Conservation (phyloP, 2,329 filamentous ascomycete genomes). For the Cercospora sesami region DNA sequence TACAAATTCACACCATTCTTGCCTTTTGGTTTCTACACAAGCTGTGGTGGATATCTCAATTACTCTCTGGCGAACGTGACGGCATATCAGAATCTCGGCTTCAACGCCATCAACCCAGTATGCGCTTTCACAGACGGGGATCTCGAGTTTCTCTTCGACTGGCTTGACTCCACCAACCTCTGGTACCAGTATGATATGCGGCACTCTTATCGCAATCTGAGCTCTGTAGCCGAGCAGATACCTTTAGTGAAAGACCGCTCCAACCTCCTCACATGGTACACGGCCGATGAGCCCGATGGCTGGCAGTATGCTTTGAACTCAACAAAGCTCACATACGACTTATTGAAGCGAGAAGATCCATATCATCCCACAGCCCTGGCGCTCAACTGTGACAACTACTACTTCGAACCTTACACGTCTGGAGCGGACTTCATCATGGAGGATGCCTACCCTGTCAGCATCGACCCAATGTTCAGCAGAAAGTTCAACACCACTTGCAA, state of each 20-base stretch:
- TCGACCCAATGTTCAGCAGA: slow-evolving; percentile 56
- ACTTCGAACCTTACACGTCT: slow-evolving; percentile 56
- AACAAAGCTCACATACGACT: slow-evolving; percentile 45
- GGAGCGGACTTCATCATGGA: slow-evolving; percentile 61
- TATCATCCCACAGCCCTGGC: slow-evolving; percentile 62
- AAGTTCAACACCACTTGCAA: slow-evolving; percentile 60
- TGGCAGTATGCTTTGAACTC: slow-evolving; percentile 56
- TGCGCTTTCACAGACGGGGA: slow-evolving; percentile 45
- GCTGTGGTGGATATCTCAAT: slow-evolving; percentile 39
- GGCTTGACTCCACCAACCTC: slow-evolving; percentile 47
- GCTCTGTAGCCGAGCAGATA: slow-evolving; percentile 43
- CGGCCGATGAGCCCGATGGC: slow-evolving; percentile 58
- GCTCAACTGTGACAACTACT: slow-evolving; percentile 64
- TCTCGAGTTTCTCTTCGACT: slow-evolving; percentile 45
- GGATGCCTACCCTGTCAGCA: slow-evolving; percentile 61
- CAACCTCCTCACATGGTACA: slow-evolving; percentile 51
- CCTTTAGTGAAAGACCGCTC: slow-evolving; percentile 39
- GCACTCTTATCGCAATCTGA: slow-evolving; percentile 44
- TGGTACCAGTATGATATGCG: slow-evolving; percentile 52
- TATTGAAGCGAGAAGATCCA: slow-evolving; percentile 55
- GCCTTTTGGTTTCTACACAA: slow-evolving; percentile 51
- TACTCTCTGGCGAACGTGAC: slow-evolving; percentile 42
- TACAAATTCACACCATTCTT: slow-evolving; percentile 44
- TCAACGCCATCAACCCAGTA: slow-evolving; percentile 51
- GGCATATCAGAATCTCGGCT: slow-evolving; percentile 46